Conservation (phyloP, 805 yeast species). For the Wickerhamiella nectarea region DNA sequence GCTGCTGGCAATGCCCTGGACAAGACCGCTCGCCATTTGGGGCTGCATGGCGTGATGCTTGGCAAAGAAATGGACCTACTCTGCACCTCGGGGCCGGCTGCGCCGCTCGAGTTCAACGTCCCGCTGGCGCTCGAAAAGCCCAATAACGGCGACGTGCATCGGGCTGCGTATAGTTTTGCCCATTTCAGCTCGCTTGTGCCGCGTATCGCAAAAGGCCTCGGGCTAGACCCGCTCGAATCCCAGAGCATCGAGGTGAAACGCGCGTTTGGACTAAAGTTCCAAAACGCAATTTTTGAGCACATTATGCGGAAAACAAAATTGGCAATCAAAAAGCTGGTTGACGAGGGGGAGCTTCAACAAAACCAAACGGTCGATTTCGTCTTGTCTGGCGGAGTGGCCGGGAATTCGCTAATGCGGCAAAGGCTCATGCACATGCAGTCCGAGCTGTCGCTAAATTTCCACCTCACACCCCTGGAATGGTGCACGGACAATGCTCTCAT, state of each 20-base stretch:
- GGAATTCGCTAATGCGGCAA: slow-evolving; percentile 34
- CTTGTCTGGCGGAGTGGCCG: slow-evolving; percentile 90
- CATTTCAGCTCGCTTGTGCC: slow-evolving; percentile 51
- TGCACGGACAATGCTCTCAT: slow-evolving; percentile 94
- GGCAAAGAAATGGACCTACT: slow-evolving; percentile 68
- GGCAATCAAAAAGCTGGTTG: slow-evolving; percentile 26
- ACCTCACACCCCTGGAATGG: slow-evolving; percentile 54
- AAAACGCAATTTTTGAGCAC: slow-evolving; percentile 59
- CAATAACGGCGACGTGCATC: slow-evolving; percentile 31
- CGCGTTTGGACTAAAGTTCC: slow-evolving; percentile 29
- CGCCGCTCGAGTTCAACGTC: slow-evolving; percentile 18
- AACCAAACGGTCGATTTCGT: slow-evolving; percentile 40
- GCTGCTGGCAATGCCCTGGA: slow-evolving; percentile 92
- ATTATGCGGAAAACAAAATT: slow-evolving; percentile 48
- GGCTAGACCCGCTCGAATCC: slow-evolving; percentile 12
- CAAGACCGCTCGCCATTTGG: slow-evolving; percentile 79
- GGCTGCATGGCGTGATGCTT: slow-evolving; percentile 67
- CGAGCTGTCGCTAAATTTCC: slow-evolving; percentile 26
- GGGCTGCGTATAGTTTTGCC: slow-evolving; percentile 59
- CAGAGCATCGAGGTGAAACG: slow-evolving; percentile 16
- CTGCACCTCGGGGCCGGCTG: slow-evolving; percentile 27
- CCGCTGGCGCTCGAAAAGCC: slow-evolving; percentile 44
- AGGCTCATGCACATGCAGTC: slow-evolving; percentile 19
- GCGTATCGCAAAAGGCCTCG: slow-evolving; percentile 15
- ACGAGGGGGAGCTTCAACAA: background rate